Base-by-base conservation (phyloP, 805 yeast genomes). In the Wickerhamomyces mucosus region DNA sequence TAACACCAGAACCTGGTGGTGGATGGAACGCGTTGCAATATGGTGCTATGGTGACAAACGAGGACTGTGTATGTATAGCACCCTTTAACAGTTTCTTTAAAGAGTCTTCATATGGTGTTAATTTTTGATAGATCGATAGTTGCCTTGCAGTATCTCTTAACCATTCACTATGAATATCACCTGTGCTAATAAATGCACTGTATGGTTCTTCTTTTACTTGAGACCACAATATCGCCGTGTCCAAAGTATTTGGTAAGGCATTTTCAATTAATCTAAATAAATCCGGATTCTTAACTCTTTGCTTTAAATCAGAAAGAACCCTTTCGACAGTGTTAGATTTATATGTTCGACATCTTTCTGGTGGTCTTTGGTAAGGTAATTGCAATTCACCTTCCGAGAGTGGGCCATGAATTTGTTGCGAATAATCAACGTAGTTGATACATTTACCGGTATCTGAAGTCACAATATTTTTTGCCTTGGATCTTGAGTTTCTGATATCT, bases 161-260 rank as follows among this genome's bases (percentile, higher is more conserved):
- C 96, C 96, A 85, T 54, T 85, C 95, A 3, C 95, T 95, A 51
- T 83, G 86, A 34, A 85, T 85, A 49, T 85, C 96, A 8, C 96
- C 96, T 0, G 96, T 85, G 20, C 84, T 89, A 1, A 85, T 70
- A 54, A 85, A 85, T 1, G 94, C 65, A 39, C 75, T 71, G 1
- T 86, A 71, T 8, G 34, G 43, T 16, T 36, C 40, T 6, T 34
- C 34, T 25, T 39, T 19, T n/a, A 36, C 21, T 6, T 36, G 29
- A 52, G 78, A 84, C 83, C 85, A 85, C 33, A 81, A 60, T 29
- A 85, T 72, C 0, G 95, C 84, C 1, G 95, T 85, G 47, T 85
- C 96, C 32, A 85, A 57, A 0, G 96, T 85, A 51, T 85, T 85
- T 6, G 96, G 95, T 36, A 84, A 66, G 27, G 89, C 67, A 51